Base-by-base conservation (phyloP, 805 yeast genomes). In the Candida succiphila region DNA sequence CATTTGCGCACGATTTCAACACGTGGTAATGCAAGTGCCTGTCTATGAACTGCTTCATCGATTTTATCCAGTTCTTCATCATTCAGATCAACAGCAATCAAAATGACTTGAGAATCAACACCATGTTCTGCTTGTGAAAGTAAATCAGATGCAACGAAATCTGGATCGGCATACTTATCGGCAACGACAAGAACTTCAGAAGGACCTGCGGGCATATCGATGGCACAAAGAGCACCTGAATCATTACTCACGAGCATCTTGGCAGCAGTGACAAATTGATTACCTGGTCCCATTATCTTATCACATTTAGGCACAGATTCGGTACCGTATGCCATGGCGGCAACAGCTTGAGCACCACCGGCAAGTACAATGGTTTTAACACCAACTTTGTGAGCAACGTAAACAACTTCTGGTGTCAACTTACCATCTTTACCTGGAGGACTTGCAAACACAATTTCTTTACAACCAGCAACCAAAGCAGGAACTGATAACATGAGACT, bases 151-250 rank as follows among this genome's bases (percentile, higher is more conserved):
- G 96, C 98, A 21, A 92, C 98, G 58, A 85, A 92, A 50, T 87
- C 95, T 17, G 94, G 89, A 59, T 87, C 95, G 10, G 96, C 85
- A 30, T 70, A 52, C 38, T 67, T 72, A 56, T 92, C 99, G 31
- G 95, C 95, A 46, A 92, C 67, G n/a, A 89, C 99, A 38, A 92
- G 67, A 17, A 92, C 99, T 61, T 92, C 99, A 33, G 95, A 83
- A 20, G 99, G 99, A 8, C 99, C 99, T 18, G 99, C 99, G 32
- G 99, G 99, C 97, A 92, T 89, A 58, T 92, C 99, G 46, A 92
- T 92, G 14, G 95, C 83, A 54, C 96, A 92, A 51, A 88, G 65
- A 7, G 98, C 97, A 41, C 79, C 80, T 1, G 96, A 83, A 53
- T 92, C 98, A 51, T 92, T 94, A 49, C 89, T 92, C 33, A 94